Base-by-base conservation (phyloP, 1,284 basidiomycete genomes). In the Porodaedalea pini region DNA sequence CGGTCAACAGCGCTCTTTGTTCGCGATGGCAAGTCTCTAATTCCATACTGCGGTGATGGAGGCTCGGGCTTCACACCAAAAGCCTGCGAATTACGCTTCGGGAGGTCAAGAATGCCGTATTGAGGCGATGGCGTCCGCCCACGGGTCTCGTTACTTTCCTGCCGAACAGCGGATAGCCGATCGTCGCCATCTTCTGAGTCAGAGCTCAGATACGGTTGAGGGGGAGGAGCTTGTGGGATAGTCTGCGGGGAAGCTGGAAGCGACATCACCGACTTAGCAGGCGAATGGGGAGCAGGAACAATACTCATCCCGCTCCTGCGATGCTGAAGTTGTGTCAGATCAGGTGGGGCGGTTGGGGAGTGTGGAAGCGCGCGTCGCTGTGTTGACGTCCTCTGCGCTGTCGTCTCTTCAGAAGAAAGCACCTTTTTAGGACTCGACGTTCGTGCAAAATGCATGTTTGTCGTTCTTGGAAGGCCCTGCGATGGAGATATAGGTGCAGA, bases 51-150 rank as follows among this genome's bases (percentile, higher is more conserved):
- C 4, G 57, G 57, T 31, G 59, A 61, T 11, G 32, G n/a, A 13
- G 56, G 34, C 21, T 58, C 57, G 60, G 6, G 62, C 60, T 25
- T 63, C 63, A 27, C 53, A 15, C 31, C 44, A 15, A 23, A 27
- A 63, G 45, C 39, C 31, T 41, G 47, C 49, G 57, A 19, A 25
- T 58, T 62, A 27, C 65, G 63, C 19, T 51, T 40, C n/a, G 68
- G 68, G 6, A 69, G 62, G 49, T 68, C 68, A 8, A 63, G 62
- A 6, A 65, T 66, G 3, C 65, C 68, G 52, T 65, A 69, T 40
- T 65, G 61, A 4, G 71, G 71, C 41, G 69, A 71, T 15, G 67
- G 10, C 15, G 49, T 36, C 3, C 13, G 2, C 2, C 31, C 32
- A 25, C 47, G 27, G 6, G 48, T 49, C 37, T 49, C 11, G 32